These are phyloP conservation scores for Wickerhamiella azymoides DNA, from an alignment of 805 yeast species.

Conservation along the genomic window DNA sequence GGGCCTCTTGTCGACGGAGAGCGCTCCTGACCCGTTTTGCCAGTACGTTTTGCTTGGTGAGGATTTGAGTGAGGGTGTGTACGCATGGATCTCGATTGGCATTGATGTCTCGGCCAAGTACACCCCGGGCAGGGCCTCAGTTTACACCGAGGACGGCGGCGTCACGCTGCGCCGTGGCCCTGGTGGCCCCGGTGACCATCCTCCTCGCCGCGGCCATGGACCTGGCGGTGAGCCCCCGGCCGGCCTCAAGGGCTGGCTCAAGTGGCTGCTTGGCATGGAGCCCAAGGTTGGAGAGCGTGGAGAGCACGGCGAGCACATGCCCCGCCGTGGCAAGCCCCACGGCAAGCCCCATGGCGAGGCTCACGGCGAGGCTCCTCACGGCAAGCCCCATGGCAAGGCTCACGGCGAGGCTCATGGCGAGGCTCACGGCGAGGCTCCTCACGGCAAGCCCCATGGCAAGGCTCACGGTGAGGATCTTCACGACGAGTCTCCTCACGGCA, in stretches of 20 bases:
- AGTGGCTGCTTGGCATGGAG: no score
- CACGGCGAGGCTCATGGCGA: background rate
- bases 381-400: background rate
- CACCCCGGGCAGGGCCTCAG: background rate
- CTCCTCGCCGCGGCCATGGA: background rate
- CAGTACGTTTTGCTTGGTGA: conserved; percentile 3
- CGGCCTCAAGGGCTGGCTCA: background rate
- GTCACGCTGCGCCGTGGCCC: background rate
- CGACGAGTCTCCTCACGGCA: background rate
- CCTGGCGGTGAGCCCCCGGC: background rate
- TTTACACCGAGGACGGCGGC: background rate
- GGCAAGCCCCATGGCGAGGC: no score
- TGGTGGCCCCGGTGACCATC: background rate
- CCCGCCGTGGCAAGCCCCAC: background rate
- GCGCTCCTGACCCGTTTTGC: conserved; percentile 2
- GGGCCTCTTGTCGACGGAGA: background rate
- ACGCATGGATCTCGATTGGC: conserved; percentile 3
- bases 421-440: background rate
- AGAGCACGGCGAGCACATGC: background rate
- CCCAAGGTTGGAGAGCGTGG: background rate
- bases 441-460: background rate
- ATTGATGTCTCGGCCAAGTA: conserved; percentile 2
- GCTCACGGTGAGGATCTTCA: no score
- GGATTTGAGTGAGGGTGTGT: background rate
- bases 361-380: background rate